Evolutionary conservation across 75 land plant species (phyloP), one percentile per base, ranked within the genome.

Genomic region (Ceratopteris richardii): DNA sequence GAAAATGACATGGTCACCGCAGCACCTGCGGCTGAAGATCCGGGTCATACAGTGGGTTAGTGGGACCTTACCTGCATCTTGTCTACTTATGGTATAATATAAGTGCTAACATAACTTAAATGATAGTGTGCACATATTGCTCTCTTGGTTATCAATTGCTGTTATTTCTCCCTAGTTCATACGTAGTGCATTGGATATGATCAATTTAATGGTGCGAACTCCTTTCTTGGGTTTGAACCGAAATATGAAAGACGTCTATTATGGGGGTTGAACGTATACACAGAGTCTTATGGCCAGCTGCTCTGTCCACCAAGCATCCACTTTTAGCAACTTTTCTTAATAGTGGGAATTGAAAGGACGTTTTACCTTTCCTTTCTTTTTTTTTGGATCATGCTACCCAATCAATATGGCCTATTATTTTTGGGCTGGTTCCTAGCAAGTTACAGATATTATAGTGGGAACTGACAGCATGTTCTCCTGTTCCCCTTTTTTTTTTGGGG

Each of bases 1-100:
- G 28, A 52, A 24, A 23, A 52, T 52, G 54, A 23, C 25, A 26
- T 52, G 54, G 54, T 52, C 2, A 52, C 54, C 1, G 24, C 54
- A 3, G 54, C 54, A 22, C 1, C 2, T 23, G 9, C 14, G 25
- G 29, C 54, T 52, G 54, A 24, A 23, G 23, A 14, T 19, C 24
- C 29, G 17, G 50, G 18, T 46, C 2, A 46, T 46, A 3, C 50
- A 6, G 13, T 46, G 5, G 50, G 50, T 52, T 17, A 46, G 21
- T 17, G 14, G 4, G 48, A 46, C 17, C n/a, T n/a, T 46, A 20
- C 21, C 21, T 17, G 42, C 14, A 40, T 40, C 12, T 40, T 40
- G 42, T 40, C 9, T 9, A 40, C 14, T 40, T 9, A 40, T 40
- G 42, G n/a, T n/a, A 40, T 14, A 9, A 40, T 40, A 14, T n/a